Conservation (phyloP, 2,329 filamentous ascomycete genomes). For the Colletotrichum somersetense region DNA sequence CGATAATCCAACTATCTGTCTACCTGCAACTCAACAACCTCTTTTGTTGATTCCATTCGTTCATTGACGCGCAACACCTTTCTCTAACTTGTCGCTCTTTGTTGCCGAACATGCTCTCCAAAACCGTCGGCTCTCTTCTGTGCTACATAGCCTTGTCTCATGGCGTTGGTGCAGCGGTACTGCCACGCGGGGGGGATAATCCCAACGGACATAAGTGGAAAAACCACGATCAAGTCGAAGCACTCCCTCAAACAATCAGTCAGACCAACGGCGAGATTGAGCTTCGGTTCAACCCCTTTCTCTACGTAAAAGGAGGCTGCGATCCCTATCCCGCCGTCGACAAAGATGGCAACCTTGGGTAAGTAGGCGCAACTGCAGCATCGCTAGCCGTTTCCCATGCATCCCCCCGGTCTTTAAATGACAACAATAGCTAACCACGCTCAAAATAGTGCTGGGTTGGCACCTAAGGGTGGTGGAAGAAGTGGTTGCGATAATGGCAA, state of each 20-base stretch:
- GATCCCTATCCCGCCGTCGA: slow-evolving; percentile 19
- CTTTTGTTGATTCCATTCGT: not conserved
- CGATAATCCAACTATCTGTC: fast-evolving
- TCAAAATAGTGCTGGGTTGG: not conserved
- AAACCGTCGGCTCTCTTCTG: not conserved
- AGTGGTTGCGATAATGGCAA: not conserved
- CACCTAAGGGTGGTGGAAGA: not conserved
- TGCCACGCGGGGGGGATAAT: not conserved
- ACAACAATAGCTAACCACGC: not conserved
- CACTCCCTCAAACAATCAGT: not conserved
- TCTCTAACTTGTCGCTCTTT: not conserved
- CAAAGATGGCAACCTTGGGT: slow-evolving; percentile 4
- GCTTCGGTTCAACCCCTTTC: slow-evolving; percentile 10
- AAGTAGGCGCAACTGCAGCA: not conserved
- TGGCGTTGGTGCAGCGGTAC: not conserved
- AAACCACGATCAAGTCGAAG: not conserved
- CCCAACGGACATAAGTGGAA: not conserved
- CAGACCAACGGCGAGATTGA: not conserved
- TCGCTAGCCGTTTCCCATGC: not conserved
- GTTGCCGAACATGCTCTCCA: not conserved
- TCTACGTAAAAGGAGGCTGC: not conserved
- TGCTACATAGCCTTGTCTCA: not conserved
- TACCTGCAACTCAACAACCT: not conserved
- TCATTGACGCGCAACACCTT: not conserved
- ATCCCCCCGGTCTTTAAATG: not conserved